Evolutionary conservation across 2,329 filamentous ascomycete species (phyloP).

Genomic region (Hypoxylon sp.): DNA sequence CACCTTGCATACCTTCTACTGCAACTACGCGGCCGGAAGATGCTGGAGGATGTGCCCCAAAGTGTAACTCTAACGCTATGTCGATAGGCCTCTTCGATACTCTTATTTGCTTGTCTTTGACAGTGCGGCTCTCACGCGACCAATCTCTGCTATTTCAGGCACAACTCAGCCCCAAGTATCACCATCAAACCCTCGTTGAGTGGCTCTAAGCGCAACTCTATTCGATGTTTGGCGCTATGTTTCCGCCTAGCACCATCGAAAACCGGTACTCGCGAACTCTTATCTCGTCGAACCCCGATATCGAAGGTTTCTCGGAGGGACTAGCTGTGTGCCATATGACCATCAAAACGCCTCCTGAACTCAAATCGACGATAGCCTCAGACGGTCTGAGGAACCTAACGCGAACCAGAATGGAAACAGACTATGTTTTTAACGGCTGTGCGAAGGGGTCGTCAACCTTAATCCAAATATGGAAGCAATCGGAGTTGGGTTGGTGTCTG

Average conservation of each 20-base stretch:
- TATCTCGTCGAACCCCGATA: conserved; percentile 1
- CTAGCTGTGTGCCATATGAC: conserved; percentile 21
- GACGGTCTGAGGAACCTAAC: conserved; percentile 1
- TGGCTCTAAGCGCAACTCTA: conserved; percentile 20
- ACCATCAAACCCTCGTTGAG: conserved; percentile 17
- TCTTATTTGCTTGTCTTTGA: conserved; percentile 11
- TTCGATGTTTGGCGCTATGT: conserved; percentile 19
- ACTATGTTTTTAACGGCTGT: conserved; percentile 1
- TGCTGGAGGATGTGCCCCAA: neutral
- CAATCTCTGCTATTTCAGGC: conserved; percentile 5
- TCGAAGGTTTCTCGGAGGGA: conserved; percentile 12
- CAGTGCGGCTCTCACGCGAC: conserved; percentile 1
- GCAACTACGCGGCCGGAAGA: neutral
- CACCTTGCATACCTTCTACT: conserved; percentile 1
- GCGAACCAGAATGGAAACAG: neutral
- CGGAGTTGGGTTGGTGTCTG: neutral
- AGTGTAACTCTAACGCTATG: conserved; percentile 10
- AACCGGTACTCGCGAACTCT: conserved; percentile 22
- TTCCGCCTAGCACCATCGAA: neutral
- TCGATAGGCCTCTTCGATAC: conserved; percentile 3
- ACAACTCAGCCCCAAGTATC: conserved; percentile 10
- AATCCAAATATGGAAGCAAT: conserved; percentile 1
- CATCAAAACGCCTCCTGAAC: conserved; percentile 16
- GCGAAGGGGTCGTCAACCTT: conserved; percentile 17
- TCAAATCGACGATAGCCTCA: conserved; percentile 26